phyloP scores from a whole-genome alignment of 768 basidiomycete genomes.

The Trametes elegans region DNA sequence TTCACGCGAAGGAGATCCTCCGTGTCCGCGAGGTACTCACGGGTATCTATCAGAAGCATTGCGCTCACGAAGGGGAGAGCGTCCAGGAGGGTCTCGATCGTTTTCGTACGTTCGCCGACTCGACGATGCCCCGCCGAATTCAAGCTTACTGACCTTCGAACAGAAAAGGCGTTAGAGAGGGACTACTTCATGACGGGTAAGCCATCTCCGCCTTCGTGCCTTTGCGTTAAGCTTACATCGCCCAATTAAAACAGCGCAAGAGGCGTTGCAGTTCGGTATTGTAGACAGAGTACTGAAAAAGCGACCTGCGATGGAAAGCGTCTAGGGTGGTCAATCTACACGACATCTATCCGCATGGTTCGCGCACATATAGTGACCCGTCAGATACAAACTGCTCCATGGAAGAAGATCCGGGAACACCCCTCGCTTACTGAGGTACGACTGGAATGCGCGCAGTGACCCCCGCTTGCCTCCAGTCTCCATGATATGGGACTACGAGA shows the following conservation, averaged over 20 bases:
- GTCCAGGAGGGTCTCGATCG: constrained; percentile 63
- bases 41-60: constrained; percentile 87
- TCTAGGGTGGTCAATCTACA: not conserved
- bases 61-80: constrained; percentile 63
- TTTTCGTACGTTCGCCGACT: constrained; percentile 81
- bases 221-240: not conserved
- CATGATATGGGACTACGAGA: too few relatives aligned
- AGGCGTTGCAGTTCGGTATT: constrained; percentile 89
- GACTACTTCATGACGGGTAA: constrained; percentile 95
- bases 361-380: not conserved
- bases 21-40: constrained; percentile 83
- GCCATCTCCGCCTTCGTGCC: not conserved
- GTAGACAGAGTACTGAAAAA: constrained; percentile 90
- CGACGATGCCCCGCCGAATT: too few relatives aligned
- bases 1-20: constrained; percentile 94
- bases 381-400: too few relatives aligned
- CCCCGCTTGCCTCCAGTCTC: too few relatives aligned
- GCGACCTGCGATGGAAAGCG: constrained; percentile 53
- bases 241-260: constrained; percentile 54
- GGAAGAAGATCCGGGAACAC: too few relatives aligned
- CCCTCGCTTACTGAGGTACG: too few relatives aligned
- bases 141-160: not conserved
- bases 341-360: not conserved
- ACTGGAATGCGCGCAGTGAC: too few relatives aligned
- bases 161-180: constrained; percentile 87